Conservation (phyloP, 2,329 filamentous ascomycete genomes). For the Blastomyces silverae region DNA sequence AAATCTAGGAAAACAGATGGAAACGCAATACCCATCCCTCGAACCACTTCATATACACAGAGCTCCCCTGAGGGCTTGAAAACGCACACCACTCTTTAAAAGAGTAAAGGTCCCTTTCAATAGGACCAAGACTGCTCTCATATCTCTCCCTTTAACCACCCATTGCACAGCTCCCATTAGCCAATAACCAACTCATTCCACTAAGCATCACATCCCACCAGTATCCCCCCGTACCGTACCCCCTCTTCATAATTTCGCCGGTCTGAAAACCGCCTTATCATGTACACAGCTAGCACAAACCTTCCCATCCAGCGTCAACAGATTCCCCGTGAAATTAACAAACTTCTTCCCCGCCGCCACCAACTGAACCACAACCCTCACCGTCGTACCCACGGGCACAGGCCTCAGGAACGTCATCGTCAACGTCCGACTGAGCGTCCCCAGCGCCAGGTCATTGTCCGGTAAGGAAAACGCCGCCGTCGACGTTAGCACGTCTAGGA, state of each 20-base stretch:
- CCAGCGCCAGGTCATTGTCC: constrained; percentile 54
- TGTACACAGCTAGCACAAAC: constrained; percentile 13
- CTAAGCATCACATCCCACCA: not conserved
- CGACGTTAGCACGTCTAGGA: constrained; percentile 62
- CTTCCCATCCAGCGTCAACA: constrained; percentile 50
- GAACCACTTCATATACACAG: not conserved
- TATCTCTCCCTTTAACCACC: not conserved
- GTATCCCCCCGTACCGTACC: too few relatives aligned
- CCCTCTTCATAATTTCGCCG: not conserved
- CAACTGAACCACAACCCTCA: constrained; percentile 52
- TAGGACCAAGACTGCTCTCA: not conserved
- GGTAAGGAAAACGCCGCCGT: constrained; percentile 52
- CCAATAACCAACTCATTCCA: not conserved
- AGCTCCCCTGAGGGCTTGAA: not conserved
- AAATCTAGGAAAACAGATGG: not conserved
- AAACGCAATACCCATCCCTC: not conserved
- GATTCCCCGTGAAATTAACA: constrained; percentile 48
- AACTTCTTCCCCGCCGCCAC: constrained; percentile 52
- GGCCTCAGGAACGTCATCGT: constrained; percentile 62
- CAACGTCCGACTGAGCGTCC: constrained; percentile 59
- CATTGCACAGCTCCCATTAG: not conserved
- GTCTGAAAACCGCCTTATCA: constrained; percentile 6
- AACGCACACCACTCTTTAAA: not conserved
- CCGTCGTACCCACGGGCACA: constrained; percentile 45
- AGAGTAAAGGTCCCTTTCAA: not conserved